Evolutionary conservation across 371 early-diverging fungal genomes (phyloP).

Genomic region (Thermomucor indicae-seudaticae): DNA sequence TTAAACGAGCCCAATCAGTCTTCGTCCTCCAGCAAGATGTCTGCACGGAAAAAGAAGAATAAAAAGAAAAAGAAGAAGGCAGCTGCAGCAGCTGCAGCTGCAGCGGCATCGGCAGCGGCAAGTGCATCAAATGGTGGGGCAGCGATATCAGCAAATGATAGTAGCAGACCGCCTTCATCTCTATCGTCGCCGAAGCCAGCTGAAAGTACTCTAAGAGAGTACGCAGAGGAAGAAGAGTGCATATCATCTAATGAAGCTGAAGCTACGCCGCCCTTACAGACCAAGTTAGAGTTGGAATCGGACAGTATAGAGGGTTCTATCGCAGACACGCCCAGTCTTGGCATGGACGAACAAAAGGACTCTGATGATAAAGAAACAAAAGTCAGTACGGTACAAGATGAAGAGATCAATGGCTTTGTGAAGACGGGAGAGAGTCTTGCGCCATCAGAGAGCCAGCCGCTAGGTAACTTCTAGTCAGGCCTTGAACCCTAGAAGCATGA

Average conservation of each 20-base stretch:
- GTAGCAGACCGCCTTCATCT: slow-evolving; percentile 4
- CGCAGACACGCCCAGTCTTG: too few species aligned
- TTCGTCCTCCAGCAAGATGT: not conserved
- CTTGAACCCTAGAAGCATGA: too few species aligned
- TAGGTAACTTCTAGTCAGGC: too few species aligned
- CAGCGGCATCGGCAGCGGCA: not conserved
- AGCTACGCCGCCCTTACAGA: not conserved
- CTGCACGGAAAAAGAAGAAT: slow-evolving; percentile 38
- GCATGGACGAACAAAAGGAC: too few species aligned
- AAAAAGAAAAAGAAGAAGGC: slow-evolving; percentile 44
- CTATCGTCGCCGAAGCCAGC: slow-evolving; percentile 3
- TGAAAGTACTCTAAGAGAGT: too few species aligned
- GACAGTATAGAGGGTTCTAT: too few species aligned
- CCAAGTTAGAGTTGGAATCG: not conserved
- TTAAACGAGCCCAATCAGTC: not conserved
- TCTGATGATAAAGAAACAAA: too few species aligned
- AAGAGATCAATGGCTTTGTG: too few species aligned
- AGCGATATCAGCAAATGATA: slow-evolving; percentile 7
- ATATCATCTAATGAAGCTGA: not conserved
- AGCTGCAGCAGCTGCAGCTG: not conserved
- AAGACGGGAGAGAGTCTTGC: too few species aligned
- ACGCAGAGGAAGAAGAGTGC: not conserved
- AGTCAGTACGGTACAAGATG: too few species aligned
- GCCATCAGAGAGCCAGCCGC: too few species aligned
- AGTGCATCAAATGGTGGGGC: not conserved